Percentiles rank a stretch among this genome's conserved stretches.
These are phyloP conservation scores for Gentiana macrophylla DNA, from an alignment of 257 asterid genomes.

Conservation along the genomic window DNA sequence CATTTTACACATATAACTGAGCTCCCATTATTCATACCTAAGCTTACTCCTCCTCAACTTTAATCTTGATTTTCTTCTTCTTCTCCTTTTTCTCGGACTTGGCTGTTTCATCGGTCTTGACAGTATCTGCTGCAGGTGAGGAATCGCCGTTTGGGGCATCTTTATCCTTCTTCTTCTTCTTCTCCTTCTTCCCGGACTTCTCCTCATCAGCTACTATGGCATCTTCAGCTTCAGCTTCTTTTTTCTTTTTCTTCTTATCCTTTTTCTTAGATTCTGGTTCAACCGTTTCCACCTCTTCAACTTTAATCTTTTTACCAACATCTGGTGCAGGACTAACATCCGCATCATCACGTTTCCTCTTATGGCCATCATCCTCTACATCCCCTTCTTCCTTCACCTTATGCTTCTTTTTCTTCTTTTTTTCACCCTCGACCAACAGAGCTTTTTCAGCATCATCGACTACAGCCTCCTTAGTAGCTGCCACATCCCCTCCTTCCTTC, in stretches of 20 bases:
- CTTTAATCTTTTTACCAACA: slow-evolving; percentile 51
- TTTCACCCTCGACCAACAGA: slow-evolving; percentile 17
- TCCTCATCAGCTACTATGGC: slow-evolving; percentile 40
- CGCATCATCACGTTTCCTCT: slow-evolving; percentile 48
- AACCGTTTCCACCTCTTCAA: slow-evolving; percentile 22
- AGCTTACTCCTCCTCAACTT: slow-evolving; percentile 42
- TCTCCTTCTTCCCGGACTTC: slow-evolving; percentile 62
- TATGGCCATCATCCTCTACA: slow-evolving; percentile 36
- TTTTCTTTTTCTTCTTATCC: slow-evolving; percentile 15
- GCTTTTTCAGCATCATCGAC: slow-evolving; percentile 25
- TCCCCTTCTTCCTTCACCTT: slow-evolving; percentile 27
- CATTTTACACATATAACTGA: slow-evolving; percentile 14
- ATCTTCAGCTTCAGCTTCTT: slow-evolving; percentile 16
- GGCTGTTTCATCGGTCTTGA: slow-evolving; percentile 21
- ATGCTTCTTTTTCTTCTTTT: slow-evolving; percentile 49
- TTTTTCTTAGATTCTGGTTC: slow-evolving; percentile 9
- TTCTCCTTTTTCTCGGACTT: slow-evolving; percentile 60
- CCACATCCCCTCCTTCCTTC: not conserved
- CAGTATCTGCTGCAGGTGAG: slow-evolving; percentile 16
- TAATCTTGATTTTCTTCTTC: slow-evolving; percentile 61
- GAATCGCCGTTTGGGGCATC: slow-evolving; percentile 37
- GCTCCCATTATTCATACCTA: slow-evolving; percentile 8
- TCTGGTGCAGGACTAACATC: slow-evolving; percentile 39
- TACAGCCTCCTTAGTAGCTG: slow-evolving; percentile 13
- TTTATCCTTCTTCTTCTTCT: slow-evolving; percentile 25